phyloP scores from a whole-genome alignment of 805 yeast genomes.

The Candida hungchunana region DNA sequence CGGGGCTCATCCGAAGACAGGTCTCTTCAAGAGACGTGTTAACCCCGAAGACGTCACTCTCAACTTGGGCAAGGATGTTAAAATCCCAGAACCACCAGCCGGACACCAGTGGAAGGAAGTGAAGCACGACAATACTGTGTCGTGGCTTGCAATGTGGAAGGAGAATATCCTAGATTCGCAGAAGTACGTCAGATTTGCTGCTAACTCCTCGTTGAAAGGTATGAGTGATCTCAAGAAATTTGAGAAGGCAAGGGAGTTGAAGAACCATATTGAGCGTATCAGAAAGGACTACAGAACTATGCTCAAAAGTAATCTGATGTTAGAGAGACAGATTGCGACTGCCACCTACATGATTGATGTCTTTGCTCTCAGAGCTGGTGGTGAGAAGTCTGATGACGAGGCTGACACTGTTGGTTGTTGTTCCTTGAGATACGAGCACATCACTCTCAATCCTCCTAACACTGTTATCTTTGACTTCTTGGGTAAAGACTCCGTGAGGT shows the following conservation, averaged over 20 bases:
- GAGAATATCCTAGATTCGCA: conserved; percentile 82
- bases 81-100: conserved; percentile 75
- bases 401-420: conserved; percentile 99
- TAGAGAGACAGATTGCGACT: conserved; percentile 86
- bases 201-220: conserved; percentile 86
- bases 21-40: conserved; percentile 82
- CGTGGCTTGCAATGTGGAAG: conserved; percentile 97
- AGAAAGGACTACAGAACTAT: conserved; percentile 69
- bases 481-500: conserved; percentile 94
- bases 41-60: conserved; percentile 84
- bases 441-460: conserved; percentile 79
- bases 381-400: conserved; percentile 94
- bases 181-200: conserved; percentile 90
- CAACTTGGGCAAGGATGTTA: conserved; percentile 69
- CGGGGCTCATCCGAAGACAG: conserved; percentile 96
- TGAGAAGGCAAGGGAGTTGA: conserved; percentile 87
- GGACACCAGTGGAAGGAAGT: conserved; percentile 93
- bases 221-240: conserved; percentile 87
- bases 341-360: conserved; percentile 91
- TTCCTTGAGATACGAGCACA: conserved; percentile 85
- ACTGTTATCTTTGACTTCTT: conserved; percentile 85
- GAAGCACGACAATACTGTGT: conserved; percentile 81
- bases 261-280: conserved; percentile 64
- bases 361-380: conserved; percentile 95
- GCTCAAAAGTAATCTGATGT: conserved; percentile 72